Evolutionary conservation across 2,329 filamentous ascomycete genomes (phyloP), one percentile per base, ranked within the genome.

Genomic region (Colletotrichum lindemuthianum): DNA sequence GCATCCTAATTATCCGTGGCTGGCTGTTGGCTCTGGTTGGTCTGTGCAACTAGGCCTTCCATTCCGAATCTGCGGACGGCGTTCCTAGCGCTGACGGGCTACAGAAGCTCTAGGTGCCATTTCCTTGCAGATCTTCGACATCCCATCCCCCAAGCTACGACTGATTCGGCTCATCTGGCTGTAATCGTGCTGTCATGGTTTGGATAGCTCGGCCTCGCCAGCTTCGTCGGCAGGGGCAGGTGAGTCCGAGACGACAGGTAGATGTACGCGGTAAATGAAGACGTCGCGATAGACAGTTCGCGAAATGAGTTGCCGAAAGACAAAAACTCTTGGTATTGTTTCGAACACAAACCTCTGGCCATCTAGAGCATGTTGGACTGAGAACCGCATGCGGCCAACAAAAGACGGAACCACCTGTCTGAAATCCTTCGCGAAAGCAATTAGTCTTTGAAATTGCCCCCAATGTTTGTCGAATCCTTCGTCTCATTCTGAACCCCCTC

Each of bases 41-140:
- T 34, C 32, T 45, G 48, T 40, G 51, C 47, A 36, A 43, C 16
- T 41, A 56, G 51, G 24, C 24, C 24, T 43, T 3, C 12, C 58
- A 57, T 57, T 60, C 58, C 59, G 13, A 65, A 44, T 45, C 33
- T 34, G 24, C 16, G 8, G 24, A 32, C 45, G 45, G 61, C 57
- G 50, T 60, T 47, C 32, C 63, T 65, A 65, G 58, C 58, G 51
- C 61, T 63, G 63, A 52, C 52, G 10, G 56, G 40, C 45, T 57
- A 41, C 37, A 16, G 34, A 50, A 15, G n/a, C 47, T 44, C 47
- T 34, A 10, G 47, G 24, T 37, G 41, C 60, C 54, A 43, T 54
- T 53, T 48, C 48, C 60, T 59, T 47, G 54, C 61, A 56, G 51
- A 56, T 61, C 51, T 24, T 57, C 15, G 37, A n/a, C 57, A 39